Percentiles rank a stretch among this genome's conserved stretches.
phyloP scores from a whole-genome alignment of 2,329 filamentous ascomycete genomes.

The Aspergillus niger region DNA sequence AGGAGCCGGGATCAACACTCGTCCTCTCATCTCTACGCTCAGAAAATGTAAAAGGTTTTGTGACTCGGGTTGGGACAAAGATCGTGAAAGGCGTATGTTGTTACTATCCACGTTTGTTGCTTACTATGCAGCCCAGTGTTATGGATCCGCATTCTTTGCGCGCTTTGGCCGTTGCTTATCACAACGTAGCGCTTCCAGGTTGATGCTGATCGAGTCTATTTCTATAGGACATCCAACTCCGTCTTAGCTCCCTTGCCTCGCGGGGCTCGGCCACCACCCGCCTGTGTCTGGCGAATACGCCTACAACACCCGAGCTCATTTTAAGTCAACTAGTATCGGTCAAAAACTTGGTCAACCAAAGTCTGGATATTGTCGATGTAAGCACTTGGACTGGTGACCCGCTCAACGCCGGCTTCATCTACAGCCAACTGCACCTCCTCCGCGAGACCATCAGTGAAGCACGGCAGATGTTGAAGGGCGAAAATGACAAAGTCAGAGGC shows the following conservation, averaged over 20 bases:
- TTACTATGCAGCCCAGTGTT: not conserved
- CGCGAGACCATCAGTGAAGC: constrained; percentile 65
- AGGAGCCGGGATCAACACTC: constrained; percentile 83
- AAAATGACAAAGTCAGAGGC: constrained; percentile 50
- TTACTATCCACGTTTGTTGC: not conserved
- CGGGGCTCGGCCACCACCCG: constrained; percentile 55
- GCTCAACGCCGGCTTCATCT: constrained; percentile 59
- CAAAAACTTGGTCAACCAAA: constrained; percentile 76
- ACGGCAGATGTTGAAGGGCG: constrained; percentile 60
- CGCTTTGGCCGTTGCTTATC: constrained; percentile 2
- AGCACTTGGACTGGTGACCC: constrained; percentile 71
- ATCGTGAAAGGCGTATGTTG: constrained; percentile 81
- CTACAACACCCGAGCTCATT: constrained; percentile 59
- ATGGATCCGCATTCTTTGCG: not conserved
- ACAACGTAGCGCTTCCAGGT: not conserved
- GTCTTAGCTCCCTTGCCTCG: constrained; percentile 58
- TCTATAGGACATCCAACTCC: constrained; percentile 70
- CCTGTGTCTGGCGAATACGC: constrained; percentile 54
- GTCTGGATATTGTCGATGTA: constrained; percentile 79
- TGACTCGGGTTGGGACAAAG: constrained; percentile 86
- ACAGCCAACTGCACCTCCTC: constrained; percentile 59
- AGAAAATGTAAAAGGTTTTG: constrained; percentile 87
- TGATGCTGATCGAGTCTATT: not conserved
- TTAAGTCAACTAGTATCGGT: constrained; percentile 72
- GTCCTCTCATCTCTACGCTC: constrained; percentile 84